phyloP scores from a whole-genome alignment of 192 early-diverging fungal genomes.

The Paraglomus brasilianum region DNA sequence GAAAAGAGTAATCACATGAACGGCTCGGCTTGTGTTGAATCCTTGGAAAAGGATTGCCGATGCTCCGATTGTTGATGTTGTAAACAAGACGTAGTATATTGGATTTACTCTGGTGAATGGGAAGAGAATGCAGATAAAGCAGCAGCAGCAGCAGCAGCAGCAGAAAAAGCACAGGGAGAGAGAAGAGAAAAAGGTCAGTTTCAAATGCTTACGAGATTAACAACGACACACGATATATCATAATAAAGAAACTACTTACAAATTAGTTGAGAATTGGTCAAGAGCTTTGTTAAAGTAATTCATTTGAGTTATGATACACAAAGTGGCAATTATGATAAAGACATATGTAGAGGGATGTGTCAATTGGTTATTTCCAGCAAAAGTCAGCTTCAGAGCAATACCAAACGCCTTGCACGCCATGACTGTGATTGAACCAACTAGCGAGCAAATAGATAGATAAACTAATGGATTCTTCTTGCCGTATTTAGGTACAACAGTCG shows the following conservation, averaged over 20 bases:
- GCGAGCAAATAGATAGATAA: constrained; percentile 93
- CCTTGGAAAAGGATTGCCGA: constrained; percentile 89
- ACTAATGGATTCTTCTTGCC: constrained; percentile 83
- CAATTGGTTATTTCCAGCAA: constrained; percentile 91
- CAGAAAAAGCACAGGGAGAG: too few species aligned
- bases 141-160: not conserved
- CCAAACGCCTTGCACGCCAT: constrained; percentile 94
- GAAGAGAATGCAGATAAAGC: constrained; percentile 3
- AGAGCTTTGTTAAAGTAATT: constrained; percentile 99
- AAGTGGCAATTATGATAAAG: constrained; percentile 73
- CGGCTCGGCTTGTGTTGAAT: constrained; percentile 67
- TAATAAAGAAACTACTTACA: constrained; percentile 44
- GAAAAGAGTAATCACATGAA: constrained; percentile 80
- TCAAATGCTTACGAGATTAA: not conserved
- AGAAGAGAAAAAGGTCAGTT: too few species aligned
- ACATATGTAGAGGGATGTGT: constrained; percentile 86
- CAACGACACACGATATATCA: not conserved
- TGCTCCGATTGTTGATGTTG: constrained; percentile 88
- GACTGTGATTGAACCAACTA: constrained; percentile 92
- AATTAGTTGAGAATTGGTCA: constrained; percentile 87
- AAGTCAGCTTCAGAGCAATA: constrained; percentile 88
- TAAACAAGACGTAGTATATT: constrained; percentile 97
- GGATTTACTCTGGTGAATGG: constrained; percentile 63
- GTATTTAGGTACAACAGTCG: constrained; percentile 70
- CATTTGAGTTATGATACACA: constrained; percentile 92